Evolutionary conservation across 176 grass and related monocot species (phyloP).

Genomic region (Oryza rufipogon): DNA sequence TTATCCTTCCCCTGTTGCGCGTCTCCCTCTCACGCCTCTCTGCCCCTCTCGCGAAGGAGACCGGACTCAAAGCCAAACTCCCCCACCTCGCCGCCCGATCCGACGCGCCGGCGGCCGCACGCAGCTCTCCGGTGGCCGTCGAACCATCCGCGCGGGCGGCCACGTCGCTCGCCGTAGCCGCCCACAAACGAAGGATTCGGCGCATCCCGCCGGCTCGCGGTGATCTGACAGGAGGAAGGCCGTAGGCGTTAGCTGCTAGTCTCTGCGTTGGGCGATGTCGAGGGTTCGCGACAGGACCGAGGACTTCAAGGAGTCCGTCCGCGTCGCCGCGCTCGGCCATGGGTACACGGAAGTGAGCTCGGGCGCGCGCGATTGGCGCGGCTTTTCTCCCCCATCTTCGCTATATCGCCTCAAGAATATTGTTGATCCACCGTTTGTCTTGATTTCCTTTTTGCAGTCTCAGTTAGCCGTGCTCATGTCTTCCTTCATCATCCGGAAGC

Average conservation of each 20-base stretch:
- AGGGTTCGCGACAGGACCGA: constrained; percentile 78
- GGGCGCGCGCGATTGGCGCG: neutral
- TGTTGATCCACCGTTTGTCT: constrained; percentile 2
- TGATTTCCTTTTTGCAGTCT: constrained; percentile 45
- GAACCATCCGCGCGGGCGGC: neutral
- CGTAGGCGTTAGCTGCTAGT: neutral
- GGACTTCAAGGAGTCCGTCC: constrained; percentile 79
- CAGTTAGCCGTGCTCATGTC: constrained; percentile 76
- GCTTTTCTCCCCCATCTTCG: neutral
- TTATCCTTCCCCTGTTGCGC: neutral
- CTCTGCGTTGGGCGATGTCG: constrained; percentile 55
- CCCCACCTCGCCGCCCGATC: constrained; percentile 39
- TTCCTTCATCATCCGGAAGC: constrained; percentile 91
- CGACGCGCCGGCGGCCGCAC: constrained; percentile 12
- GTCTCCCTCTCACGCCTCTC: neutral
- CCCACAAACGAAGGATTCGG: neutral
- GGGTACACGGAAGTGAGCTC: constrained; percentile 72
- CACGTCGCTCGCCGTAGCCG: neutral
- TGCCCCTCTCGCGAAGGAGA: neutral
- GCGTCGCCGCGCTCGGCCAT: constrained; percentile 58
- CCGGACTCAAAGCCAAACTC: neutral
- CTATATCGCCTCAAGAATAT: neutral
- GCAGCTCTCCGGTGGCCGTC: neutral
- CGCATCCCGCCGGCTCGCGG: neutral
- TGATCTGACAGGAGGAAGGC: constrained; percentile 48